Base-by-base conservation (phyloP, 805 yeast species). In the Candida khao-thaluensis region DNA sequence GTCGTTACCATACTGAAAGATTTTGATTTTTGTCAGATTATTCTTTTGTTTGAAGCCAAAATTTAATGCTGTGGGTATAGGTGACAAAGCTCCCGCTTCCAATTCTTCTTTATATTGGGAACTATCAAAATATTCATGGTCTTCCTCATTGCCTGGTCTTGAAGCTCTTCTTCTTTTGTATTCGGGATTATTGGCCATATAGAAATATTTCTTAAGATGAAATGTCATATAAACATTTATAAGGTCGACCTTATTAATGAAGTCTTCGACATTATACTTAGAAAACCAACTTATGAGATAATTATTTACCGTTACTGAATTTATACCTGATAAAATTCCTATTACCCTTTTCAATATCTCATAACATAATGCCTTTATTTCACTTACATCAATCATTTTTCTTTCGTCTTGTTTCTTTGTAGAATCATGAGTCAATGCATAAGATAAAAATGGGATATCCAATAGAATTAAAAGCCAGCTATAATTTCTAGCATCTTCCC, bases 181-280 rank as follows among this genome's bases (percentile, higher is more conserved):
- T 9, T 47, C 48, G 2, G 59, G 59, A 27, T 57, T 62, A 43
- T 64, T 54, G 37, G 66, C 60, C 42, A 54, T 47, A 53, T 68
- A 72, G 46, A 72, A 66, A 38, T 77, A 67, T 42, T 78, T 69
- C 28, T 80, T 74, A 39, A 90, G 64, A 31, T 86, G 87, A 53
- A 85, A 87, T 0, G 95, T 83, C 25, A 89, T 73, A 59, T 84
- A 88, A 16, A 87, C 67, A 52, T 89, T 90, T 35, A 86, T 51
- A 22, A 84, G 63, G 27, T 87, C 87, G 0, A 88, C 74, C 48
- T 81, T 80, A 2, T 57, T 52, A 7, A 57, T 56, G 46, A 84
- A 82, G 7, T 64, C 69, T 0, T 56, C 59, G 0, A 48, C 40
- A 0, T 80, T 60, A 12, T 69, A 51, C 31, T 71, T 64, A 3